A percentile compares a stretch with the other conserved stretches of the same genome.
Evolutionary conservation across 495 filamentous ascomycete species (phyloP).

Genomic region (Baudoinia panamericana): DNA sequence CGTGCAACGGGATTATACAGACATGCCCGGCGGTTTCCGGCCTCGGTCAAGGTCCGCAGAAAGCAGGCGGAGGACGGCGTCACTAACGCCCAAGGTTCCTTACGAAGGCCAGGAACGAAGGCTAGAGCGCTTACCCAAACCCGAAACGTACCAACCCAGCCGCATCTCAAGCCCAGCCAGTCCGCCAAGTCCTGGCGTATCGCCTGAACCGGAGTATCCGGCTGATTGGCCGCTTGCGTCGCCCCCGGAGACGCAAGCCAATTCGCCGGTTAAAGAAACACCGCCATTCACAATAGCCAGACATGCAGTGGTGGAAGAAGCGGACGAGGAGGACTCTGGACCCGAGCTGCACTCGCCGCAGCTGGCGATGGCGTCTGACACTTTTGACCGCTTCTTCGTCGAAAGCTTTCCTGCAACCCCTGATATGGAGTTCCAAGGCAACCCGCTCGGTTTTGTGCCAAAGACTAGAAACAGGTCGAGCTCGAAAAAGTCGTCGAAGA

Average conservation of each 20-base stretch:
- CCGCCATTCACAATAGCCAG: too few relatives aligned
- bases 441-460: too few relatives aligned
- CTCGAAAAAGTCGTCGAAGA: too few relatives aligned
- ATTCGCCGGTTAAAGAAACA: slow-evolving; percentile 7
- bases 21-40: slow-evolving; percentile 11
- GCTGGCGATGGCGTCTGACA: slow-evolving; percentile 10
- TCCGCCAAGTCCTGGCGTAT: background rate
- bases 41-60: slow-evolving; percentile 1
- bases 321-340: background rate
- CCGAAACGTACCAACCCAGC: slow-evolving; percentile 10
- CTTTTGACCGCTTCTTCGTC: slow-evolving; percentile 19
- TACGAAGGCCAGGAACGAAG: background rate
- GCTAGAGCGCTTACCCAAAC: background rate
- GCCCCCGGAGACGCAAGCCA: slow-evolving; percentile 2
- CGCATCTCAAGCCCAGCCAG: background rate
- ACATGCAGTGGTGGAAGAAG: background rate
- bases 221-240: slow-evolving; percentile 15
- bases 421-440: background rate
- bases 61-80: background rate
- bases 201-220: slow-evolving; percentile 2
- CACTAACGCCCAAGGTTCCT: background rate
- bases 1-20: slow-evolving; percentile 3
- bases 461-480: too few relatives aligned
- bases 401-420: slow-evolving; percentile 9
- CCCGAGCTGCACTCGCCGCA: slow-evolving; percentile 6